Evolutionary conservation across 352 stramenopile genomes (phyloP), one percentile per base, ranked within the genome.

Genomic region (Phytophthora capsici): DNA sequence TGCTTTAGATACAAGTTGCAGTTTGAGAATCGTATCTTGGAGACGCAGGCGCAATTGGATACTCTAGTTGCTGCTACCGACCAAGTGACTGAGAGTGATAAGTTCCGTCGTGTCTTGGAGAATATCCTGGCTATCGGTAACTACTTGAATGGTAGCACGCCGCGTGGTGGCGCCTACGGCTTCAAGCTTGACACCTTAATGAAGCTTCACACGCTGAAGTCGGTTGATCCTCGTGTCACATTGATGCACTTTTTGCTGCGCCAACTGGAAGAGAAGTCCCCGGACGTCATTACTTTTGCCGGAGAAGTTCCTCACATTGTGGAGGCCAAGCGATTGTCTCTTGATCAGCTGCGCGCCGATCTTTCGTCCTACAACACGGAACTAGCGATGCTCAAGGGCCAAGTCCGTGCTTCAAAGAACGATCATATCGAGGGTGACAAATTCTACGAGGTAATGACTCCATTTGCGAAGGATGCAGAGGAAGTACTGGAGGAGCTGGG

Each of bases 171-270:
- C 32, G 91, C 91, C 4, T 97, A 96, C 53, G 93, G 93, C 1
- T 98, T 98, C 76, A 97, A 96, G 66, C 68, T 98, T 8, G 90
- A 97, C 54, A 94, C 88, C 20, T 75, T 98, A 13, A 88, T 70
- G 30, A 98, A 98, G 69, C 71, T 98, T 30, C 82, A 93, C 51
- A 88, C 84, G 12, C 75, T 97, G 17, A 95, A 96, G 57, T 90
- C 82, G 0, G 71, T 94, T 2, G 88, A 96, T 40, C 81, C 84
- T 30, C 82, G 84, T 37, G 70, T 94, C 17, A 94, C 84, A 13
- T 65, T 96, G 49, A 93, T 95, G 84, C 78, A 95, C 57, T 95
- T 88, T 44, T 47, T 95, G 48, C 50, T 92, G 36, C 84, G 77
- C 54, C 85, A 94, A 52, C 51, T 95, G 8, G 85, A 94, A 78